phyloP scores from a whole-genome alignment of 768 basidiomycete genomes.

The Lactarius vividus region DNA sequence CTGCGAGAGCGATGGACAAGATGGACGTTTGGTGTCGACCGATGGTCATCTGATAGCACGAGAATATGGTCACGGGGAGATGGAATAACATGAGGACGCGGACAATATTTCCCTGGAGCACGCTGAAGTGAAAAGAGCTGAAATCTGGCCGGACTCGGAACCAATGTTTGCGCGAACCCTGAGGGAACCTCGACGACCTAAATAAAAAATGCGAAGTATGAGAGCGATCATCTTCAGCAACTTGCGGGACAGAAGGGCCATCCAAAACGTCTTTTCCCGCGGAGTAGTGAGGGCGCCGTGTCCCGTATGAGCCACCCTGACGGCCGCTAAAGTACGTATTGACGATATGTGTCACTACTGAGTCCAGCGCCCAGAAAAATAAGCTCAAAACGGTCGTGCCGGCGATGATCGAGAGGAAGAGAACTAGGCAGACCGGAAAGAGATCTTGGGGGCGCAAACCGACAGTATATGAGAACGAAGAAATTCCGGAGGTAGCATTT shows the following conservation, averaged over 20 bases:
- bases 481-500: slow-evolving; percentile 64
- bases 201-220: slow-evolving; percentile 43
- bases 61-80: slow-evolving; percentile 90
- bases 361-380: slow-evolving; percentile 72
- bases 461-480: slow-evolving; percentile 79
- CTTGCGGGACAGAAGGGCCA: slow-evolving; percentile 28
- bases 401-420: slow-evolving; percentile 79
- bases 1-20: slow-evolving; percentile 73
- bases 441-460: slow-evolving; percentile 82
- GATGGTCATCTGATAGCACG: slow-evolving; percentile 79
- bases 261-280: slow-evolving; percentile 54
- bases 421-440: slow-evolving; percentile 74
- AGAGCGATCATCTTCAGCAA: slow-evolving; percentile 52
- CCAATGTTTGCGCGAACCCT: slow-evolving; percentile 43
- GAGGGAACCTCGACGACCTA: slow-evolving; percentile 40
- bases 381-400: slow-evolving; percentile 68
- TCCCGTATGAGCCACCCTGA: slow-evolving; percentile 34
- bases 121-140: slow-evolving; percentile 76
- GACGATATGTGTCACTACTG: slow-evolving; percentile 41
- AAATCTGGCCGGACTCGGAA: slow-evolving; percentile 57
- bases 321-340: slow-evolving; percentile 30
- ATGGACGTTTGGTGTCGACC: slow-evolving; percentile 49
- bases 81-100: slow-evolving; percentile 92
- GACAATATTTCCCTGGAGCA: slow-evolving; percentile 87
- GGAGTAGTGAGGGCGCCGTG: slow-evolving; percentile 43